Base-by-base conservation (phyloP, 2,329 filamentous ascomycete genomes). In the Arthrobotrys pseudoclavata region DNA sequence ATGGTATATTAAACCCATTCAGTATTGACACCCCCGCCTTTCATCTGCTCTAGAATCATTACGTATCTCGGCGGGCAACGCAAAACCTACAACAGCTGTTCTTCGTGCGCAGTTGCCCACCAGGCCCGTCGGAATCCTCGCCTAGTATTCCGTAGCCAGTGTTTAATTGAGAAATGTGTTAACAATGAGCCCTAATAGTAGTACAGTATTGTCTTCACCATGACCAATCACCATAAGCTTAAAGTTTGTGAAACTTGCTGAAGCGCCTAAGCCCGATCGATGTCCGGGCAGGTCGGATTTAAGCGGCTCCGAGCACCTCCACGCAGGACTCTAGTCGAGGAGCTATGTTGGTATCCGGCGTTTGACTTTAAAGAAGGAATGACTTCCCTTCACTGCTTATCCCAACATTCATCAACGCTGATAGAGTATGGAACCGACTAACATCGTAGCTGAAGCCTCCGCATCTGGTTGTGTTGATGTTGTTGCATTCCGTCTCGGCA, bases 61-160 rank as follows among this genome's bases (percentile, higher is more conserved):
- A 15, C 12, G 29, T 47, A n/a, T 47, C 20, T 50, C 47, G 47
- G 22, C 20, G 20, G 22, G 47, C 47, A 50, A 50, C 47, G 47
- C 47, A 50, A 50, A 50, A 50, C 12, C 5, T 50, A 24, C 47
- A 50, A 50, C 47, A 50, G 22, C 47, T 45, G 15, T 9, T 20
- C 20, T 20, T 2, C 47, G 13, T 20, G 20, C 12, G 24, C 42
- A 9, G 2, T 3, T 13, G 34, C 3, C 12, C n/a, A n/a, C n/a
- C n/a, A n/a, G n/a, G n/a, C 4, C 6, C 42, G 15, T 18, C 18
- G n/a, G 42, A 45, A 5, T 45, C 10, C 7, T 20, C 15, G 4
- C 18, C n/a, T n/a, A 45, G n/a, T n/a, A n/a, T n/a, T 29, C 26
- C 26, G 4, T 7, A 45, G n/a, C 18, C 1, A n/a, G 40, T 18